Conservation (phyloP, 805 yeast genomes). For the Ogataea dorogensis region DNA sequence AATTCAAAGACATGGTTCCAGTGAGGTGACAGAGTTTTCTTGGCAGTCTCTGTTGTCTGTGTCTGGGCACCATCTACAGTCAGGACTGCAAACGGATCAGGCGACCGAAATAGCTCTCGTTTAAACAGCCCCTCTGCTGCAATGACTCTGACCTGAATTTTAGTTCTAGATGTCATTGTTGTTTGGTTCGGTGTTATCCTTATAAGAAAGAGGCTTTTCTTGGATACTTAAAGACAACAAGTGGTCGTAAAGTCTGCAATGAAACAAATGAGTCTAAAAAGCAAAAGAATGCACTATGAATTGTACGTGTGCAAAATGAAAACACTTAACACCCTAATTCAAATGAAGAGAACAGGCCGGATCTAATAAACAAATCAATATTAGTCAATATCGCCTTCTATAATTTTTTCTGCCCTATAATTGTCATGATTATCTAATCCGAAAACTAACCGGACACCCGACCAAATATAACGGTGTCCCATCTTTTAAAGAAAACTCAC, state of each 20-base stretch:
- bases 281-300: background rate
- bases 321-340: conserved; percentile 1
- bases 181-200: background rate
- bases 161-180: conserved; percentile 24
- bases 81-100: conserved; percentile 96
- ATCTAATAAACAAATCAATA: conserved; percentile 7
- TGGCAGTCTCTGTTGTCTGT: conserved; percentile 89
- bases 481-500: too few relatives aligned
- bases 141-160: conserved; percentile 69
- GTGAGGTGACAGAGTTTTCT: conserved; percentile 92
- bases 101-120: conserved; percentile 91
- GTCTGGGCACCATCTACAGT: conserved; percentile 98
- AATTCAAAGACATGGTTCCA: conserved; percentile 94
- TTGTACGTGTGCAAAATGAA: background rate
- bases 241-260: background rate
- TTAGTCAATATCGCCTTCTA: conserved; percentile 12
- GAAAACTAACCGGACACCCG: background rate
- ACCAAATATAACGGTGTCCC: too few relatives aligned
- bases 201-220: conserved; percentile 5
- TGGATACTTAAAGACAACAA: conserved; percentile 1
- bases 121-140: conserved; percentile 96
- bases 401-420: conserved; percentile 2
- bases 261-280: background rate
- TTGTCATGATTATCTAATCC: conserved; percentile 3
- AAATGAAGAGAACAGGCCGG: background rate